Conservation (phyloP, 305 asterid species). For the Fraxinus paxiana region DNA sequence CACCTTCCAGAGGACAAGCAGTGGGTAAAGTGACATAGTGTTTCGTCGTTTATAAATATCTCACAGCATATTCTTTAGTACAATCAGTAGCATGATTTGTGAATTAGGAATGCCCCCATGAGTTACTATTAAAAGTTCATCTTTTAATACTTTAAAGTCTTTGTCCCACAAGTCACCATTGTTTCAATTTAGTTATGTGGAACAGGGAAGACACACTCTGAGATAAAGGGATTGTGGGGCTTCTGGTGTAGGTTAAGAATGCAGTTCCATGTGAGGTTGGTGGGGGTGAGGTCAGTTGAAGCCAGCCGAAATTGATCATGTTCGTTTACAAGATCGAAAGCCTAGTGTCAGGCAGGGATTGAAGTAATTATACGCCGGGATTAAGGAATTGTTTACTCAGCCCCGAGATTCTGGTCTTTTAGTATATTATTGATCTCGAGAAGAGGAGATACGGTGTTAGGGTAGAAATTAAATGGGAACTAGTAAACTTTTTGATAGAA, state of each 20-base stretch:
- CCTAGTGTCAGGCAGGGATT: background rate
- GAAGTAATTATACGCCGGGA: background rate
- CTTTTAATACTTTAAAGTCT: background rate
- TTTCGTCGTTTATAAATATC: background rate
- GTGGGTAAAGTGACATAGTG: background rate
- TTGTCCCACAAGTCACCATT: background rate
- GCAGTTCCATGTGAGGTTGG: background rate
- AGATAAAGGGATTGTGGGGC: background rate
- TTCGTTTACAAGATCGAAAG: background rate
- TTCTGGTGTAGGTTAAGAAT: background rate
- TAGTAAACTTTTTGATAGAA: background rate
- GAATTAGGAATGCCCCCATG: background rate
- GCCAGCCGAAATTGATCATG: background rate
- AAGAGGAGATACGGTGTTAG: background rate
- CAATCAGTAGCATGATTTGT: background rate
- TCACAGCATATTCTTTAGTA: background rate
- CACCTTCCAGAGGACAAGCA: background rate
- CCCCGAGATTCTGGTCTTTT: background rate
- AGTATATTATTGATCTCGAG: background rate
- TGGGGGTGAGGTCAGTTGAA: background rate
- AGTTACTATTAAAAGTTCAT: background rate
- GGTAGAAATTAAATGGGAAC: background rate
- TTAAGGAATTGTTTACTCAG: background rate
- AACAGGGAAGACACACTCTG: background rate
- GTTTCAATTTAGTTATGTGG: background rate